phyloP scores from a whole-genome alignment of 2,329 filamentous ascomycete species.

The Microdochium trichocladiopsis region DNA sequence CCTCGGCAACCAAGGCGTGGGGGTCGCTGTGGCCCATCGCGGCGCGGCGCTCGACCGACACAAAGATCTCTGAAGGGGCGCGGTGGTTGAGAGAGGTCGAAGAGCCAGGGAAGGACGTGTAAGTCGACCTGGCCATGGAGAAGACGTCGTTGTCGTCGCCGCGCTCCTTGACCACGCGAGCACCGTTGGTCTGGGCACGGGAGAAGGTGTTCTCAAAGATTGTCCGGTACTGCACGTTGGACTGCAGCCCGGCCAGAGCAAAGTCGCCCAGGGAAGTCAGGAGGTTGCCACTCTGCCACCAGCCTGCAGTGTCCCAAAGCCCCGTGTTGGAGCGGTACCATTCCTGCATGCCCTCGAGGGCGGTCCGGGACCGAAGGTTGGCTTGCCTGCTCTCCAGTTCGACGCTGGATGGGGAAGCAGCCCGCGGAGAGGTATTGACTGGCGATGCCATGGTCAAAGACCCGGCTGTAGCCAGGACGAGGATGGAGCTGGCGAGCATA shows the following conservation, averaged over 20 bases:
- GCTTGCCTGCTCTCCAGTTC: not conserved
- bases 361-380: not conserved
- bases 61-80: not conserved
- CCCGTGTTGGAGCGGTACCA: conserved; percentile 48
- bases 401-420: too few relatives aligned
- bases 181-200: not conserved
- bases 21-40: not conserved
- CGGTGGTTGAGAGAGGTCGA: not conserved
- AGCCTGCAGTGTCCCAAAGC: conserved; percentile 47
- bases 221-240: not conserved
- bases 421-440: too few relatives aligned
- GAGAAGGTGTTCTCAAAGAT: not conserved
- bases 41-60: not conserved
- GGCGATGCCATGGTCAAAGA: not conserved
- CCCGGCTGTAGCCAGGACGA: not conserved
- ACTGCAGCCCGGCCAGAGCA: not conserved
- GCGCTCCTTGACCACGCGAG: not conserved
- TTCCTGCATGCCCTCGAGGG: conserved; percentile 31
- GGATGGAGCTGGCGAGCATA: not conserved
- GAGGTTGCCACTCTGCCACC: conserved; percentile 57
- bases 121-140: not conserved
- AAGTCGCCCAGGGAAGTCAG: conserved; percentile 45
- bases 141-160: not conserved
- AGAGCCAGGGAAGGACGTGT: not conserved
- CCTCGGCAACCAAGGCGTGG: conserved; percentile 8